phyloP scores from a whole-genome alignment of 352 stramenopile species.

The Phytophthora citricola region DNA sequence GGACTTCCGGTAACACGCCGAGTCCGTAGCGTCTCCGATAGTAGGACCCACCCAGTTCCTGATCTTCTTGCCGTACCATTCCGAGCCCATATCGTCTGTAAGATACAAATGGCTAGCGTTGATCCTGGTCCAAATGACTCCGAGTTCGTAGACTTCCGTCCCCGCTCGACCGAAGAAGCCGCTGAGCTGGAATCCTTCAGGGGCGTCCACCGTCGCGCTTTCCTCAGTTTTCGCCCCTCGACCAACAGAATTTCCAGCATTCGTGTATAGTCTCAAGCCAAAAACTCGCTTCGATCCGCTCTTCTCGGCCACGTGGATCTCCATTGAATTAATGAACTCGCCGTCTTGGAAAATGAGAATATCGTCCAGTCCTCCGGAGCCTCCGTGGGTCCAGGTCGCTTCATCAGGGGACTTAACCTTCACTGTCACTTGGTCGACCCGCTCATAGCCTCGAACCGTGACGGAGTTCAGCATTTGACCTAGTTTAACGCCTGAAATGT shows the following conservation, averaged over 20 bases:
- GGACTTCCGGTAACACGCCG: conserved; percentile 33
- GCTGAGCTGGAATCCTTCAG: conserved; percentile 26
- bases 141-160: conserved; percentile 21
- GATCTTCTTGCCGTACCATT: conserved; percentile 35
- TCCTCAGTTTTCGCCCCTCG: conserved; percentile 16
- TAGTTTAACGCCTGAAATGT: conserved; percentile 28
- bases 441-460: conserved; percentile 26
- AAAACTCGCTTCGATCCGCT: conserved; percentile 17
- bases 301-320: conserved; percentile 26
- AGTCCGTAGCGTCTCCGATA: conserved; percentile 14
- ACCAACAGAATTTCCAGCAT: conserved; percentile 20
- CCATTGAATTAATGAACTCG: conserved; percentile 31
- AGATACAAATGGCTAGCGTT: conserved; percentile 23
- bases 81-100: conserved; percentile 27
- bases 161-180: conserved; percentile 26
- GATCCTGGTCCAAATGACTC: conserved; percentile 26
- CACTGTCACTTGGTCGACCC: conserved; percentile 30
- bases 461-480: conserved; percentile 28
- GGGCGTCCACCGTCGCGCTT: conserved; percentile 13
- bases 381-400: conserved; percentile 26
- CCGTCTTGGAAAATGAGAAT: conserved; percentile 12
- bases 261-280: conserved; percentile 24
- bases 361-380: conserved; percentile 24
- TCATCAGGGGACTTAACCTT: conserved; percentile 17
- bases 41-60: conserved; percentile 48